Evolutionary conservation across 148 eudicot species (phyloP).

Genomic region (Fagopyrum esculentum): DNA sequence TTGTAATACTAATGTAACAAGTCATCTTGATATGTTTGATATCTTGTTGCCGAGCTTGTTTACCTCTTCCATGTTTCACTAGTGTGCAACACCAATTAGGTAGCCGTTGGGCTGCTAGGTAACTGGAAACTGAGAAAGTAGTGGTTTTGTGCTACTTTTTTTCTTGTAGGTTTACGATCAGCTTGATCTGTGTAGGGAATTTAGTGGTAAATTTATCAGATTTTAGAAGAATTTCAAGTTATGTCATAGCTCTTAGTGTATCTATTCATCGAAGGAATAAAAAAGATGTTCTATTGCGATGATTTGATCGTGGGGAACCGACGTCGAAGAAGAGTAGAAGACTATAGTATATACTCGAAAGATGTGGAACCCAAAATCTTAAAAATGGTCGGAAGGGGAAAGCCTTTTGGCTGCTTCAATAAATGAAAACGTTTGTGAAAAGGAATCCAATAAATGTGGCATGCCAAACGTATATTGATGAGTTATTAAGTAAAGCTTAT

Average conservation of each 20-base stretch:
- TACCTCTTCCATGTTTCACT: not conserved
- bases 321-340: too few relatives aligned
- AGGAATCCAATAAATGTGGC: too few relatives aligned
- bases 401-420: too few relatives aligned
- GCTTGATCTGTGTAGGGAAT: conserved; percentile 5
- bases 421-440: too few relatives aligned
- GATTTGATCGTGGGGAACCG: not conserved
- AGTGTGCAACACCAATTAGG: not conserved
- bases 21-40: not conserved
- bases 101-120: conserved; percentile 1
- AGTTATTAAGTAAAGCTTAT: too few relatives aligned
- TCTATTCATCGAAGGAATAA: conserved; percentile 1
- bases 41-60: conserved; percentile 5
- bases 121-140: not conserved
- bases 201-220: not conserved
- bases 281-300: not conserved
- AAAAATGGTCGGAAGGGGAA: too few relatives aligned
- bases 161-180: not conserved
- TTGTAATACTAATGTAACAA: not conserved
- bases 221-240: not conserved
- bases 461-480: too few relatives aligned
- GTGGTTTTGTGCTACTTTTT: not conserved
- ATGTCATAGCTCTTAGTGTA: conserved; percentile 1
- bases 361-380: too few relatives aligned
- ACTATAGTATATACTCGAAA: too few relatives aligned